phyloP scores from a whole-genome alignment of 169 alveolate genomes.

The Plasmodium falciparum region DNA sequence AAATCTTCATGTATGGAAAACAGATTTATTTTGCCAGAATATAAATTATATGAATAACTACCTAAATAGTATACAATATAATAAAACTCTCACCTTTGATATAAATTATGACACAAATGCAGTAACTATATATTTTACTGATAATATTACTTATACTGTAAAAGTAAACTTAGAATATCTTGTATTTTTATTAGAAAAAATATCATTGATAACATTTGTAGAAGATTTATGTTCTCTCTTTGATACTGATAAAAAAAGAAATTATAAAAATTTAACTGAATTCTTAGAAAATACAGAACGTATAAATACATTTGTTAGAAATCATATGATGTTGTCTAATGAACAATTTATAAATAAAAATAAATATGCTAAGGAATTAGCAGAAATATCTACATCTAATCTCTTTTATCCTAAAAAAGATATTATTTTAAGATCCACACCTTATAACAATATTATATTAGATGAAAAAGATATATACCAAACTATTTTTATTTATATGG shows the following conservation, averaged over 20 bases:
- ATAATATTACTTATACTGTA: not conserved
- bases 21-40: conserved; percentile 19
- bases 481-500: conserved; percentile 11
- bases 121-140: conserved; percentile 6
- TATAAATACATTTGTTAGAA: conserved; percentile 18
- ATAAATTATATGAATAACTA: conserved; percentile 14
- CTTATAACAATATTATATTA: conserved; percentile 63
- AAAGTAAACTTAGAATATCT: conserved; percentile 19
- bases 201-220: conserved; percentile 43
- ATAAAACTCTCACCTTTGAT: conserved; percentile 18
- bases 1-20: conserved; percentile 40
- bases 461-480: conserved; percentile 53
- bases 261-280: not conserved
- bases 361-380: conserved; percentile 50
- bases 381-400: conserved; percentile 22
- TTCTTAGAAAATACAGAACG: not conserved
- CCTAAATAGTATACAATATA: conserved; percentile 4
- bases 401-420: conserved; percentile 60
- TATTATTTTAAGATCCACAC: conserved; percentile 1
- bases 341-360: conserved; percentile 33
- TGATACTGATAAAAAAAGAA: not conserved
- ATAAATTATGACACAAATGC: not conserved
- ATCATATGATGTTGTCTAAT: not conserved
- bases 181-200: conserved; percentile 58
- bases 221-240: conserved; percentile 42